Evolutionary conservation across 306 rosid genomes (phyloP).

Genomic region (Trifolium dubium): DNA sequence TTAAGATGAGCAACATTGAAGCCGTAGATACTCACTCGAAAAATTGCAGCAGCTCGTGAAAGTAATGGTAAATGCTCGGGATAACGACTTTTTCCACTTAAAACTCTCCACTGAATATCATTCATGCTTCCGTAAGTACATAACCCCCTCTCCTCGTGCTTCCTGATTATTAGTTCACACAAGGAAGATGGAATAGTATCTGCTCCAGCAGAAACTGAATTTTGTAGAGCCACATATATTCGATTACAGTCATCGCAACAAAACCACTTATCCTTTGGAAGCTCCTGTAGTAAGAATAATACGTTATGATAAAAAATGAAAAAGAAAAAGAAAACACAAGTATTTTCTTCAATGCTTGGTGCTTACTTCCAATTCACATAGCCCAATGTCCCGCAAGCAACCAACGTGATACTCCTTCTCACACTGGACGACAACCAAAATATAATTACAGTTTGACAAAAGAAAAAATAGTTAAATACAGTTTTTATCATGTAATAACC

Average conservation of each 20-base stretch:
- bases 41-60: slow-evolving; percentile 93
- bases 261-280: slow-evolving; percentile 99
- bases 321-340: slow-evolving; percentile 31
- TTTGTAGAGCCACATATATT: slow-evolving; percentile 73
- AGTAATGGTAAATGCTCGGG: slow-evolving; percentile 92
- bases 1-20: slow-evolving; percentile 5
- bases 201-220: slow-evolving; percentile 71
- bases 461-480: slow-evolving; percentile 12
- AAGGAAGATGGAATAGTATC: slow-evolving; percentile 63
- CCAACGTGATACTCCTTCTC: slow-evolving; percentile 99
- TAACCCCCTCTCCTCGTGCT: slow-evolving; percentile 78
- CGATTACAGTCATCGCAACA: slow-evolving; percentile 85
- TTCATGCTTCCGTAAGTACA: slow-evolving; percentile 52
- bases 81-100: slow-evolving; percentile 92
- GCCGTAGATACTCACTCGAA: slow-evolving; percentile 68
- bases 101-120: slow-evolving; percentile 86
- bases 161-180: slow-evolving; percentile 61
- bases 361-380: slow-evolving; percentile 85
- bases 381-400: slow-evolving; percentile 80
- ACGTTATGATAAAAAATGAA: slow-evolving; percentile 35
- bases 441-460: slow-evolving; percentile 24
- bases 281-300: slow-evolving; percentile 61
- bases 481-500: slow-evolving; percentile 31
- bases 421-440: slow-evolving; percentile 65
- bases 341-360: slow-evolving; percentile 26